A percentile compares a stretch with the other conserved stretches of the same genome.
Conservation (phyloP, 352 stramenopile genomes). For the Phytophthora crassamura region DNA sequence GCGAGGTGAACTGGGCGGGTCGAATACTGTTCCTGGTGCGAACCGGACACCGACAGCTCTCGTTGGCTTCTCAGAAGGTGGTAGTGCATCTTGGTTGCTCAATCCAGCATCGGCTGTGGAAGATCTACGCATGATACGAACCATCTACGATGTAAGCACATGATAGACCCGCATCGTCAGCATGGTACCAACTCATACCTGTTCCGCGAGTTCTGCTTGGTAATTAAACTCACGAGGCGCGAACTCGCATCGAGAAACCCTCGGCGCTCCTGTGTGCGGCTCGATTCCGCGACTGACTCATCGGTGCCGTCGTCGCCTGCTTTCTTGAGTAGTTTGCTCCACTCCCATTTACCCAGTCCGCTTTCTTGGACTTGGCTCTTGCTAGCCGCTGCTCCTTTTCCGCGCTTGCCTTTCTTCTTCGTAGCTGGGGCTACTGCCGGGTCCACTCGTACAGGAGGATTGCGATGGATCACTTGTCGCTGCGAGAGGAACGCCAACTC, state of each 20-base stretch:
- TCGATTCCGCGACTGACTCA: conserved; percentile 20
- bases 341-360: conserved; percentile 72
- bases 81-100: conserved; percentile 5
- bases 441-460: conserved; percentile 59
- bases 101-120: neutral
- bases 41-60: conserved; percentile 33
- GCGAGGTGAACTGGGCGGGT: conserved; percentile 12
- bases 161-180: neutral
- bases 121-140: conserved; percentile 4
- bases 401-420: conserved; percentile 42
- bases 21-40: conserved; percentile 27
- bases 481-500: conserved; percentile 83
- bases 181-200: conserved; percentile 20
- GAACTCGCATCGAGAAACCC: conserved; percentile 38
- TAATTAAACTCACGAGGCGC: conserved; percentile 38
- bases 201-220: conserved; percentile 33
- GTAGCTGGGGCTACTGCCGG: conserved; percentile 15
- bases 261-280: conserved; percentile 27
- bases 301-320: conserved; percentile 21
- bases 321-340: conserved; percentile 63
- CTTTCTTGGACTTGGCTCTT: conserved; percentile 36
- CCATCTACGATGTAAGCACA: neutral
- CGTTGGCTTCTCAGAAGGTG: conserved; percentile 11
- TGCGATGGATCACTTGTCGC: conserved; percentile 77
- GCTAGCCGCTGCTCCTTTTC: conserved; percentile 36